These are phyloP conservation scores for Colletotrichum sp. DNA, from an alignment of 2,329 filamentous ascomycete genomes.

Conservation along the genomic window DNA sequence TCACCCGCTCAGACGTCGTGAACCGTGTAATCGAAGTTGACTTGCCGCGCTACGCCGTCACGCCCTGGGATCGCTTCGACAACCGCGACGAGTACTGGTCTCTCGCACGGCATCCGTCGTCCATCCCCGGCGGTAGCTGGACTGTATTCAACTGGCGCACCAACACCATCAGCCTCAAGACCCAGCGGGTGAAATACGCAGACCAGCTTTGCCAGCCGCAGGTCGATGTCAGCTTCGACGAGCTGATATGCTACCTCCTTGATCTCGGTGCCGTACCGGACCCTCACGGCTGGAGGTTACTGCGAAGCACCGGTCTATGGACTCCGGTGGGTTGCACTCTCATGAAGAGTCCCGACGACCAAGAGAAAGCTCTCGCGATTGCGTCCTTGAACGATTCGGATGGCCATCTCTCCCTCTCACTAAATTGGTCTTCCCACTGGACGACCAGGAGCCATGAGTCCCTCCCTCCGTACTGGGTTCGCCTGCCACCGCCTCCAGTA, in stretches of 20 bases:
- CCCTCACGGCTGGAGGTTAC: conserved; percentile 59
- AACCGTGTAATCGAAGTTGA: conserved; percentile 71
- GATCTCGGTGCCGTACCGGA: conserved; percentile 68
- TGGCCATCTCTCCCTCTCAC: conserved; percentile 60
- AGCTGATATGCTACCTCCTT: conserved; percentile 64
- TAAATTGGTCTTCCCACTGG: conserved; percentile 61
- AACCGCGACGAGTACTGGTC: conserved; percentile 63
- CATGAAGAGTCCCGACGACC: conserved; percentile 56
- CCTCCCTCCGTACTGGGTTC: conserved; percentile 65
- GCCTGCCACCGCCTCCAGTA: conserved; percentile 39
- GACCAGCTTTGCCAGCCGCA: conserved; percentile 59
- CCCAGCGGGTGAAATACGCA: conserved; percentile 67
- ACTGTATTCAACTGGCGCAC: conserved; percentile 70
- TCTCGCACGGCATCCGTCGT: conserved; percentile 53
- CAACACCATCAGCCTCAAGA: conserved; percentile 64
- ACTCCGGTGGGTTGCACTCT: conserved; percentile 62
- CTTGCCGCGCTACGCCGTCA: conserved; percentile 67
- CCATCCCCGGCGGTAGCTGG: conserved; percentile 66
- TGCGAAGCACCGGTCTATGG: conserved; percentile 63
- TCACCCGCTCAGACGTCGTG: conserved; percentile 67
- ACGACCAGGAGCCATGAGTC: conserved; percentile 54
- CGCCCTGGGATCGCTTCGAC: conserved; percentile 59
- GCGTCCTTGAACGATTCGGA: conserved; percentile 64
- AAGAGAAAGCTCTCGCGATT: conserved; percentile 54
- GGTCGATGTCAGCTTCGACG: conserved; percentile 59